These are phyloP conservation scores for Fusarium sp. DNA, from an alignment of 2,329 filamentous ascomycete genomes.

Conservation along the genomic window DNA sequence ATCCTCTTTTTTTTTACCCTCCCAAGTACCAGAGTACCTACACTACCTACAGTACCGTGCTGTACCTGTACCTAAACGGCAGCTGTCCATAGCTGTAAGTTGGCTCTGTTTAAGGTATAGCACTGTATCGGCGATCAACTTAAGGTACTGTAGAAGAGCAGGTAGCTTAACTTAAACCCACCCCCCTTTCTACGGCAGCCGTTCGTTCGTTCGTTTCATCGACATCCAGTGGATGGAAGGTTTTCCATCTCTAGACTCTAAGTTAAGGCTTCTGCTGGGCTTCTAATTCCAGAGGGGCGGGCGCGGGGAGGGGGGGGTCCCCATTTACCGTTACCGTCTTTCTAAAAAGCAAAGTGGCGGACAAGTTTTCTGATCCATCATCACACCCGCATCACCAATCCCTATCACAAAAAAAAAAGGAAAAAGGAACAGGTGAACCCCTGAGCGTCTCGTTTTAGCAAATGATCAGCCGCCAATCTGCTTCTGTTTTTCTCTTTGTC, in stretches of 20 bases:
- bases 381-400: conserved; percentile 23
- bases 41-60: background rate
- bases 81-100: background rate
- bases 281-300: background rate
- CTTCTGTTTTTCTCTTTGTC: conserved; percentile 23
- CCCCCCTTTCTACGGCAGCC: too few species aligned
- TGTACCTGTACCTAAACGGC: background rate
- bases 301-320: background rate
- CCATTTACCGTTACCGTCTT: conserved; percentile 39
- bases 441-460: conserved; percentile 33
- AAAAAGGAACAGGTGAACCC: conserved; percentile 10
- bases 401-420: conserved; percentile 3
- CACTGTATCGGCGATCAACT: background rate
- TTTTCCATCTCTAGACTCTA: background rate
- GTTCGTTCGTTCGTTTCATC: too few species aligned
- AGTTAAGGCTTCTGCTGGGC: background rate
- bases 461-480: conserved; percentile 46
- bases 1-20: too few species aligned
- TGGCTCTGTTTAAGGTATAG: background rate
- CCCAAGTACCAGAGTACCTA: background rate
- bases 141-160: too few species aligned
- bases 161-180: too few species aligned
- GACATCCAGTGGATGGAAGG: too few species aligned
- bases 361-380: conserved; percentile 38
- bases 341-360: conserved; percentile 38